Percentiles rank a stretch among this genome's conserved stretches.
Conservation (phyloP, 768 basidiomycete genomes). For the Lactarius sp. region DNA sequence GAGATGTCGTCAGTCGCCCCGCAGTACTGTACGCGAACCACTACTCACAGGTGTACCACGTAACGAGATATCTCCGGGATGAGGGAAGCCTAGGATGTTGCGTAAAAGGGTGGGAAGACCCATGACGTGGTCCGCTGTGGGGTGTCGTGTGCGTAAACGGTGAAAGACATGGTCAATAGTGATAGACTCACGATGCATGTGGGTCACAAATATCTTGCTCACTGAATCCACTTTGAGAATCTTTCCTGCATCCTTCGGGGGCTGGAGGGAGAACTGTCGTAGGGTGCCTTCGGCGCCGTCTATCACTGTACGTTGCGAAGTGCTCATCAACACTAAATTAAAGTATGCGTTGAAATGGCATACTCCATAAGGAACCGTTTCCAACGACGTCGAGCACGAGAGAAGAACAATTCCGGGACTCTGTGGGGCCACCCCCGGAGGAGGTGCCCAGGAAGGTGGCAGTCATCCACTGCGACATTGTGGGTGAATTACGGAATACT, state of each 20-base stretch:
- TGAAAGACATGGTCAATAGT: neutral
- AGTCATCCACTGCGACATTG: conserved; percentile 40
- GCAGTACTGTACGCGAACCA: neutral
- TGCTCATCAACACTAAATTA: neutral
- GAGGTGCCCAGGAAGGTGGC: conserved; percentile 75
- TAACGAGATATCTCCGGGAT: conserved; percentile 31
- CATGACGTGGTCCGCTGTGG: conserved; percentile 66
- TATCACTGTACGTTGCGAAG: conserved; percentile 47
- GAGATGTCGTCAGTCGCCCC: neutral
- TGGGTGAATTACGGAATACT: neutral
- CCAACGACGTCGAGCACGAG: conserved; percentile 55
- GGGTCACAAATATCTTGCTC: conserved; percentile 74
- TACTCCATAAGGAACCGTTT: conserved; percentile 65
- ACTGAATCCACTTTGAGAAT: conserved; percentile 44
- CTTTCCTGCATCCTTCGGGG: conserved; percentile 31
- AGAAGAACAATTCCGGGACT: conserved; percentile 71
- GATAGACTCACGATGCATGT: conserved; percentile 59
- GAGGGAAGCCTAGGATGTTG: conserved; percentile 46
- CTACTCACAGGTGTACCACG: conserved; percentile 11
- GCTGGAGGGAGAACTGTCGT: conserved; percentile 59
- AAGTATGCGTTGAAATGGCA: conserved; percentile 27
- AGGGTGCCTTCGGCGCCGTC: conserved; percentile 81
- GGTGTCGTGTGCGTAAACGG: neutral
- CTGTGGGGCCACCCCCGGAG: conserved; percentile 69
- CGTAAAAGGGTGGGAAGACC: conserved; percentile 66